Percentiles rank a stretch among this genome's conserved stretches.
phyloP scores from a whole-genome alignment of 2,329 filamentous ascomycete genomes.

The Pseudogymnoascus sp. region DNA sequence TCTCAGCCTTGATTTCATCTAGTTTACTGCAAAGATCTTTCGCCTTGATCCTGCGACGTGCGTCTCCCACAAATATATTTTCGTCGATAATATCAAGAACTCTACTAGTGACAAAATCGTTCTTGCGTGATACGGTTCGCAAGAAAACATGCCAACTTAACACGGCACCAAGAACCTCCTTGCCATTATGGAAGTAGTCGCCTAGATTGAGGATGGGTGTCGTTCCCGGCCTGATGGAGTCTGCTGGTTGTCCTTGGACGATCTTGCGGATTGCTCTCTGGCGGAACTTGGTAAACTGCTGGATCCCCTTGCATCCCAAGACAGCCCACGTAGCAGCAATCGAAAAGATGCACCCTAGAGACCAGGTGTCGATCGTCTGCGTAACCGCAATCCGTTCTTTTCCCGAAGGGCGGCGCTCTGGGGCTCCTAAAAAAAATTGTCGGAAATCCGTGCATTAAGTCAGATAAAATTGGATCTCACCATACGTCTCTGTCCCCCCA shows the following conservation, averaged over 20 bases:
- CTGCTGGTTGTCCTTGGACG: not conserved
- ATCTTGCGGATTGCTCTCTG: conserved; percentile 8
- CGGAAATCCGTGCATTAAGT: not conserved
- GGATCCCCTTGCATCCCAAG: conserved; percentile 27
- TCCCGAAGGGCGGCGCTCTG: not conserved
- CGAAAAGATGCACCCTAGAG: conserved; percentile 33
- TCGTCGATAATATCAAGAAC: too few species aligned
- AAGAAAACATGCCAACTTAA: too few species aligned
- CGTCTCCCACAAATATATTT: too few species aligned
- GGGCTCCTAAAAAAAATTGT: not conserved
- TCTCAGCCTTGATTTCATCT: too few species aligned
- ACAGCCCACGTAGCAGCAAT: conserved; percentile 32
- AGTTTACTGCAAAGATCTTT: too few species aligned
- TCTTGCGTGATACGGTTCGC: too few species aligned
- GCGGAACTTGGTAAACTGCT: conserved; percentile 21
- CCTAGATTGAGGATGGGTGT: not conserved
- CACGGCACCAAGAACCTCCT: too few species aligned
- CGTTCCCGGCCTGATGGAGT: not conserved
- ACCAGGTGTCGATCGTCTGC: conserved; percentile 32
- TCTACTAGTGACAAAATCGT: too few species aligned
- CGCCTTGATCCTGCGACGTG: too few species aligned
- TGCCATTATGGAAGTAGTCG: conserved; percentile 23
- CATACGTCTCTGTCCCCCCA: conserved; percentile 31
- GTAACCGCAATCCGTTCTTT: not conserved
- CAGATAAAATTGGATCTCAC: conserved; percentile 19